phyloP scores from a whole-genome alignment of 257 asterid species.

The Salvia splendens region DNA sequence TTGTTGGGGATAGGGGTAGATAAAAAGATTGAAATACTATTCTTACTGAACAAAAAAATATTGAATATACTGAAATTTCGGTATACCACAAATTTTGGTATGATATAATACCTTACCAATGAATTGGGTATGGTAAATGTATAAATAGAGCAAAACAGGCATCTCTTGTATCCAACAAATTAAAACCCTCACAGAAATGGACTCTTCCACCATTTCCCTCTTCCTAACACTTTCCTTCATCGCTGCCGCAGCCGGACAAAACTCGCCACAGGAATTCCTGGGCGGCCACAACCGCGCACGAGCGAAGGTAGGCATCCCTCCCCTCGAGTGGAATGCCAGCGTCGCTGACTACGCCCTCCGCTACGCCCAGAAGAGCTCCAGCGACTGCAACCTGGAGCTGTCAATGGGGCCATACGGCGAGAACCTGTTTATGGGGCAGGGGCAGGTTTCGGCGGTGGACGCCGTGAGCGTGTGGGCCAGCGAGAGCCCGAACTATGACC shows the following conservation, averaged over 20 bases:
- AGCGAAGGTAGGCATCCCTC: constrained; percentile 38
- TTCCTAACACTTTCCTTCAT: background rate
- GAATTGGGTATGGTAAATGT: background rate
- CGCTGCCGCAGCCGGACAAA: constrained; percentile 17
- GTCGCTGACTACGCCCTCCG: constrained; percentile 39
- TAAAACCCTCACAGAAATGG: constrained; percentile 13
- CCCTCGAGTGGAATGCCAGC: constrained; percentile 39
- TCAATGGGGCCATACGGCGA: constrained; percentile 54
- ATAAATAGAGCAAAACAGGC: constrained; percentile 28
- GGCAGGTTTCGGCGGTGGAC: constrained; percentile 27
- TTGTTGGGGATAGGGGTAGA: no score
- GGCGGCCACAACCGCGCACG: constrained; percentile 50
- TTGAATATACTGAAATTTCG: no score
- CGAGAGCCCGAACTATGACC: constrained; percentile 37
- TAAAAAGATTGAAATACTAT: no score
- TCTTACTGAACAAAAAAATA: no score
- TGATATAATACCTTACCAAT: no score
- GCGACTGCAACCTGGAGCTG: constrained; percentile 36
- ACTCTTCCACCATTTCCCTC: background rate
- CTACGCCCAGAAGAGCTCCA: constrained; percentile 32
- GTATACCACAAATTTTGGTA: no score
- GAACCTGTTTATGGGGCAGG: constrained; percentile 44
- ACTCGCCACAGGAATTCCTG: constrained; percentile 43
- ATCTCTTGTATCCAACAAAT: background rate
- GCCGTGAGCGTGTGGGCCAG: constrained; percentile 44